Evolutionary conservation across 1,284 basidiomycete genomes (phyloP).

Genomic region (Anthracocystis panici-leucophaei): DNA sequence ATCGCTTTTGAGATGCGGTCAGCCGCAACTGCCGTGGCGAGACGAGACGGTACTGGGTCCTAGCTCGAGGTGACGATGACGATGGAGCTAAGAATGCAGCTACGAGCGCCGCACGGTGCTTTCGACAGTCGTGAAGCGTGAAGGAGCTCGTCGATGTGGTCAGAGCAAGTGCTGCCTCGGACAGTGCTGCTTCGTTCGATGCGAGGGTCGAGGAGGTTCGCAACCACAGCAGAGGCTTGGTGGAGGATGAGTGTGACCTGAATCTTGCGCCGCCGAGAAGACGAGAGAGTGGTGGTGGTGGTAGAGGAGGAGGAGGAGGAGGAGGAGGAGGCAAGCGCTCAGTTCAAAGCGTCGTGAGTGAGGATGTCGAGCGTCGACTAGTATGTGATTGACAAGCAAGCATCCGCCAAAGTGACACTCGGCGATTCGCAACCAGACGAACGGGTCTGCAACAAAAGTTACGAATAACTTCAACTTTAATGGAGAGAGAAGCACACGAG

Average conservation of each 20-base stretch:
- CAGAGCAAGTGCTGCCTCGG: no score
- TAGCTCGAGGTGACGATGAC: not conserved
- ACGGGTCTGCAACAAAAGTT: not conserved
- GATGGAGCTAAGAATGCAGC: not conserved
- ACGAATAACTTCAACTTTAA: not conserved
- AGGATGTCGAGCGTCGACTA: not conserved
- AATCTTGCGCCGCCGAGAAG: no score
- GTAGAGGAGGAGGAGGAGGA: no score
- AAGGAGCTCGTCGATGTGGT: no score
- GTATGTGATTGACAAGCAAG: not conserved
- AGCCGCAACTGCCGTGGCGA: not conserved
- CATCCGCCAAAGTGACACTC: not conserved
- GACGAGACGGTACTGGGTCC: not conserved
- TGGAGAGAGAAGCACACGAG: conserved; percentile 1
- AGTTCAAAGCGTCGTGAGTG: not conserved
- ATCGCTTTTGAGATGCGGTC: not conserved
- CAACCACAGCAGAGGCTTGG: no score
- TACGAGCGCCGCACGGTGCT: not conserved
- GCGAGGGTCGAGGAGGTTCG: no score
- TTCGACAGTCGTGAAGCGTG: no score
- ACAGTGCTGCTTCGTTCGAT: no score
- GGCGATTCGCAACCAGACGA: not conserved
- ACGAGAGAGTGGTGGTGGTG: no score
- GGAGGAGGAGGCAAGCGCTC: not conserved
- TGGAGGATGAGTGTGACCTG: no score